Evolutionary conservation across 257 asterid species (phyloP).

Genomic region (Jacaranda copaia): DNA sequence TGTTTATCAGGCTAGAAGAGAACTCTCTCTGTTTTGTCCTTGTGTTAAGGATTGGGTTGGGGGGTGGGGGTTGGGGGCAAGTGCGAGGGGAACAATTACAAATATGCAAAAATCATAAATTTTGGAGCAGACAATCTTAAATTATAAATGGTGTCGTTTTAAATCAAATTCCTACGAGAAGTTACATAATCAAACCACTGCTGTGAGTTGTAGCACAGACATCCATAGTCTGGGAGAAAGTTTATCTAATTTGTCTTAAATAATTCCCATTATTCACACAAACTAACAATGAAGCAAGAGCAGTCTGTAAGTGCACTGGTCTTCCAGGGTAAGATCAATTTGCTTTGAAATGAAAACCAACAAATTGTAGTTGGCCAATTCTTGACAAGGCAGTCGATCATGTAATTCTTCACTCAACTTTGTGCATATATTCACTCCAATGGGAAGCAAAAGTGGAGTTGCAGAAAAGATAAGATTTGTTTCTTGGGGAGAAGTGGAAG

Average conservation of each 20-base stretch:
- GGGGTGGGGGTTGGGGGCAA: too few relatives aligned
- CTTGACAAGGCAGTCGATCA: not conserved
- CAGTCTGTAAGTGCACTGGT: not conserved
- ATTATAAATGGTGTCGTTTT: not conserved
- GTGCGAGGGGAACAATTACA: not conserved
- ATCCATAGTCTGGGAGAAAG: not conserved
- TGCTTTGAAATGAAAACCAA: not conserved
- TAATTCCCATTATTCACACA: not conserved
- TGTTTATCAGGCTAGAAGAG: not conserved
- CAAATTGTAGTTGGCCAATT: not conserved
- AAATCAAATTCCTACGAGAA: not conserved
- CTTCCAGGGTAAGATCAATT: slow-evolving; percentile 2
- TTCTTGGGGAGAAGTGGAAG: slow-evolving; percentile 10
- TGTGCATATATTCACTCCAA: slow-evolving; percentile 7
- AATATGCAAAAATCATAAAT: not conserved
- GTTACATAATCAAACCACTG: not conserved
- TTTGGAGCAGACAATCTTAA: not conserved
- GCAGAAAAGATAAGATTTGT: slow-evolving; percentile 13
- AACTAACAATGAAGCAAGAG: not conserved
- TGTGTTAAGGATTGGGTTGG: too few relatives aligned
- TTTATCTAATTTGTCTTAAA: not conserved
- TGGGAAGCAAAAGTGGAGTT: not conserved
- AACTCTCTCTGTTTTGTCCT: not conserved
- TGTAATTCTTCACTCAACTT: not conserved
- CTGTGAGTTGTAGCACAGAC: not conserved